Evolutionary conservation across 75 land plant species (phyloP).

Genomic region (Pseudotsuga menziesii): DNA sequence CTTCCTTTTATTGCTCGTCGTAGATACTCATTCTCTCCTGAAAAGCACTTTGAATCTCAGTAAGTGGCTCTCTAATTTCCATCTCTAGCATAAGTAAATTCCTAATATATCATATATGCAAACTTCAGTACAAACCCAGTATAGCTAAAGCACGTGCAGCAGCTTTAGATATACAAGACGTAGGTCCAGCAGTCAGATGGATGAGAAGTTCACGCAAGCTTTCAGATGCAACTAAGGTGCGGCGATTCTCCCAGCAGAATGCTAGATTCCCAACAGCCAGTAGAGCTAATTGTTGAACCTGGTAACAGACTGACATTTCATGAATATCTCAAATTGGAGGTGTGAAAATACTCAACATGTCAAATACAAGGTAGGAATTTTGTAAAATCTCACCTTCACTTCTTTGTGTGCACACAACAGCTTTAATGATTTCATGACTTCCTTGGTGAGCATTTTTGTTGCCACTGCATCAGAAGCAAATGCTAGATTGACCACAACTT

Average conservation of each 20-base stretch:
- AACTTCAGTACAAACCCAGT: slow-evolving; percentile 51
- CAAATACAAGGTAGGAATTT: background rate
- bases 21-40: slow-evolving; percentile 94
- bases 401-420: slow-evolving; percentile 77
- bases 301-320: slow-evolving; percentile 7
- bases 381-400: slow-evolving; percentile 51
- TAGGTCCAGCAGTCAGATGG: slow-evolving; percentile 52
- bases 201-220: slow-evolving; percentile 82
- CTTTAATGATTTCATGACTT: slow-evolving; percentile 82
- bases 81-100: background rate
- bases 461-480: slow-evolving; percentile 91
- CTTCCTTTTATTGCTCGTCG: slow-evolving; percentile 77
- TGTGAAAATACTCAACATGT: background rate
- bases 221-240: slow-evolving; percentile 71
- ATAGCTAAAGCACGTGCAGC: slow-evolving; percentile 95
- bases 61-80: background rate
- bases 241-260: slow-evolving; percentile 87
- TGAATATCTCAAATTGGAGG: background rate
- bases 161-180: slow-evolving; percentile 70
- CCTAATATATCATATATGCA: background rate
- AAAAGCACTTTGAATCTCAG: slow-evolving; percentile 8
- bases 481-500: slow-evolving; percentile 81
- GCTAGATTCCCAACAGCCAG: slow-evolving; percentile 90
- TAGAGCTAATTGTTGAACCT: slow-evolving; percentile 87
- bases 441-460: slow-evolving; percentile 85